Evolutionary conservation across 306 rosid genomes (phyloP).

Genomic region (cucumber (Cucumis sativus)): DNA sequence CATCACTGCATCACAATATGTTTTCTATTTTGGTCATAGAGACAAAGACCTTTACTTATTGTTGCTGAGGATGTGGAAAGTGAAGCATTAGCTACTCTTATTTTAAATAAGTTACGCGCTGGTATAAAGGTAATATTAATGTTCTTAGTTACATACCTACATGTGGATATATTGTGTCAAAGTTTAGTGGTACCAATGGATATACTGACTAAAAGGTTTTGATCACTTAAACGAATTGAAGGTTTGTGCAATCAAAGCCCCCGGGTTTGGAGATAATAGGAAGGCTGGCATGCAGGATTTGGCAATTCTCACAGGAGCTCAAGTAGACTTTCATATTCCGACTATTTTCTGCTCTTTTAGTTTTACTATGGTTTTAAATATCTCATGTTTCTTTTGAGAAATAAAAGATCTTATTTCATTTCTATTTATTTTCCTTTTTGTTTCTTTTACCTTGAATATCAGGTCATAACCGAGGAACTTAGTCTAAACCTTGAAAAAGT

Average conservation of each 20-base stretch:
- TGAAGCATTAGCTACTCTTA: constrained; percentile 86
- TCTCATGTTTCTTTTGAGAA: background rate
- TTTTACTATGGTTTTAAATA: background rate
- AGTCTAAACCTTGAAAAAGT: constrained; percentile 82
- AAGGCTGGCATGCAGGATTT: constrained; percentile 71
- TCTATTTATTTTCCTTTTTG: too few species aligned
- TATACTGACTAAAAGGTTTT: background rate
- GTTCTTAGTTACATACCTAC: background rate
- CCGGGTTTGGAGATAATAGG: constrained; percentile 89
- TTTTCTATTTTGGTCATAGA: constrained; percentile 25
- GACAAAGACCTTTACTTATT: constrained; percentile 65
- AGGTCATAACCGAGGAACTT: constrained; percentile 94
- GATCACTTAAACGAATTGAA: background rate
- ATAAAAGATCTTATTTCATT: too few species aligned
- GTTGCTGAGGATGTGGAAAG: constrained; percentile 89
- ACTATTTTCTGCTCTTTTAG: background rate
- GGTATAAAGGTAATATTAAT: constrained; percentile 56
- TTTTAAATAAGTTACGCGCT: constrained; percentile 86
- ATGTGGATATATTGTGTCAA: background rate
- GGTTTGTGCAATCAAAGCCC: constrained; percentile 95
- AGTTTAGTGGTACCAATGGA: background rate
- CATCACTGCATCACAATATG: constrained; percentile 7
- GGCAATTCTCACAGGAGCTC: constrained; percentile 79
- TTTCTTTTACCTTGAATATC: background rate
- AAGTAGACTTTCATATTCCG: constrained; percentile 24